Percentiles rank a stretch among this genome's conserved stretches.
Evolutionary conservation across 1,284 basidiomycete genomes (phyloP).

Genomic region (Ceratobasidium sp.): DNA sequence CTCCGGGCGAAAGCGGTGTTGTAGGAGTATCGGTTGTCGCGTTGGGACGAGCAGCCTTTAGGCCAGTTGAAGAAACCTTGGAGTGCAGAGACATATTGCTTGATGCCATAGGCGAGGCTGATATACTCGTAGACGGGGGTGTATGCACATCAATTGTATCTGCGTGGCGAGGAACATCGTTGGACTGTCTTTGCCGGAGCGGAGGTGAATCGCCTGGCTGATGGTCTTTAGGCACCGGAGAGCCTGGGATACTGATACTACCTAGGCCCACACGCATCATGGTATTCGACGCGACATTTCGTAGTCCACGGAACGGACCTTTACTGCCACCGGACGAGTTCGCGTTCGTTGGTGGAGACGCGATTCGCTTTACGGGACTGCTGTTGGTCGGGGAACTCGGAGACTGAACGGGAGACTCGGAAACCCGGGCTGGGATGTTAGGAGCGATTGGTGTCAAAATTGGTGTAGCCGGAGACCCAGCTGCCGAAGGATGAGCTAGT

Average conservation of each 20-base stretch:
- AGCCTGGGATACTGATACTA: slow-evolving; percentile 54
- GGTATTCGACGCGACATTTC: slow-evolving; percentile 44
- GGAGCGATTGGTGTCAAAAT: neutral
- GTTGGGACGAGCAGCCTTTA: slow-evolving; percentile 60
- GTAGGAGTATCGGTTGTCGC: slow-evolving; percentile 53
- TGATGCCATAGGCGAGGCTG: slow-evolving; percentile 25
- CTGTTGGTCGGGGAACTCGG: slow-evolving; percentile 30
- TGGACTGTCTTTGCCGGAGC: slow-evolving; percentile 1
- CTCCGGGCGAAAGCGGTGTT: slow-evolving; percentile 47
- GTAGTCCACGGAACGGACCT: slow-evolving; percentile 40
- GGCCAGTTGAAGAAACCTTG: slow-evolving; percentile 71
- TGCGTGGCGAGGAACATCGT: neutral
- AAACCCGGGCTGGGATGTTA: neutral
- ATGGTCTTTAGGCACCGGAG: slow-evolving; percentile 49
- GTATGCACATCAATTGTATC: slow-evolving; percentile 23
- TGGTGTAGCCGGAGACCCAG: slow-evolving; percentile 18
- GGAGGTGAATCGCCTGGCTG: slow-evolving; percentile 5
- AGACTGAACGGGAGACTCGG: slow-evolving; percentile 39
- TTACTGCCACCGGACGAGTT: slow-evolving; percentile 31
- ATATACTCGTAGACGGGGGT: slow-evolving; percentile 29
- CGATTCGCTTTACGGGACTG: slow-evolving; percentile 39
- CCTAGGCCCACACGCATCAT: slow-evolving; percentile 46
- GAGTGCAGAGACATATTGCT: slow-evolving; percentile 63
- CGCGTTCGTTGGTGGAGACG: slow-evolving; percentile 22
- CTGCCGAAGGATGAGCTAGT: slow-evolving; percentile 42